Conservation (phyloP, 177 flowering plant genomes). For the Vitis hybrid region DNA sequence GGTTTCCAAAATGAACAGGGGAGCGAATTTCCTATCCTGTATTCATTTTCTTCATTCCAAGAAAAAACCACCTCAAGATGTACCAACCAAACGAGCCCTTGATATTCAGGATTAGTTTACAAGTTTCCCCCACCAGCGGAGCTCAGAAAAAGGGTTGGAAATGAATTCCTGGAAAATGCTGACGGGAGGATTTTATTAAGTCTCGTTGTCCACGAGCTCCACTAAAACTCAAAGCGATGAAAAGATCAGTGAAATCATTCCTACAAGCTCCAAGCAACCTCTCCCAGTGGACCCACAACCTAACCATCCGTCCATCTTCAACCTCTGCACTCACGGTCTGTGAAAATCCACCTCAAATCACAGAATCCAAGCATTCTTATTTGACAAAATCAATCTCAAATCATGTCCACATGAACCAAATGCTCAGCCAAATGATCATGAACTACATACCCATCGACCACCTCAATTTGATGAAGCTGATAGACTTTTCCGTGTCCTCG, state of each 20-base stretch:
- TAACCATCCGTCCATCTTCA: neutral
- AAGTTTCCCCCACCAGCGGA: no score
- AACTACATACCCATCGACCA: constrained; percentile 15
- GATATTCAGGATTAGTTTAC: no score
- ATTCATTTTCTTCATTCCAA: no score
- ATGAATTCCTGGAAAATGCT: no score
- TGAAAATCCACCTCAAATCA: constrained; percentile 16
- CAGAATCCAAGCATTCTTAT: neutral
- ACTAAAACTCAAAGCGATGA: neutral
- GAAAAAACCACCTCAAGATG: no score
- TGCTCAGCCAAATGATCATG: constrained; percentile 13
- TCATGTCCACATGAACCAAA: constrained; percentile 18
- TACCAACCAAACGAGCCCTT: no score
- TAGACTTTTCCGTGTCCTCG: constrained; percentile 19
- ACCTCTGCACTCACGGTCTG: neutral
- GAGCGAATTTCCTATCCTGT: no score
- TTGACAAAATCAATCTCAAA: constrained; percentile 10
- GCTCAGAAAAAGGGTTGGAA: no score
- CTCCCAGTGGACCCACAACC: constrained; percentile 4
- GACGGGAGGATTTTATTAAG: no score
- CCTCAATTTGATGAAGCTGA: constrained; percentile 17
- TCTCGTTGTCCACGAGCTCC: neutral
- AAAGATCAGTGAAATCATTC: constrained; percentile 5
- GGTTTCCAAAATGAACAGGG: no score
- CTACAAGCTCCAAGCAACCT: neutral